Conservation (phyloP, 2,329 filamentous ascomycete genomes). For the Ascochyta viciae-villosae region DNA sequence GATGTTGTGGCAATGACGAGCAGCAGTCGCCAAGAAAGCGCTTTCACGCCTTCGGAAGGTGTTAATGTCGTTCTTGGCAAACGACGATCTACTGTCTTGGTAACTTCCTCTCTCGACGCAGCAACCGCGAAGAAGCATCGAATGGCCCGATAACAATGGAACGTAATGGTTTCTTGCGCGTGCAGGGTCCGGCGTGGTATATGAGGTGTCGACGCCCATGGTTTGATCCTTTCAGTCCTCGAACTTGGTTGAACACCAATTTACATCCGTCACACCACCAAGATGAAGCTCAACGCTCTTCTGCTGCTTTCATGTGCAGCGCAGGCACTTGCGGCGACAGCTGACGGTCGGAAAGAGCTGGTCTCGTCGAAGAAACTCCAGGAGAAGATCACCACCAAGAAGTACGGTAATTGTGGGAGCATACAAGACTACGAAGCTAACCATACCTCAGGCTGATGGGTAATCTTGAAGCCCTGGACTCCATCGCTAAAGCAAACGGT, state of each 20-base stretch:
- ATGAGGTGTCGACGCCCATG: conserved; percentile 18
- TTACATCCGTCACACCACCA: neutral
- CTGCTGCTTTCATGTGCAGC: conserved; percentile 34
- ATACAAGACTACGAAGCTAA: neutral
- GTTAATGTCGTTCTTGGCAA: conserved; percentile 37
- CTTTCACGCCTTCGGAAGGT: conserved; percentile 41
- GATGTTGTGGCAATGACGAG: conserved; percentile 10
- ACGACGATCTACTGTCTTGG: conserved; percentile 33
- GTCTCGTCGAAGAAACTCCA: conserved; percentile 52
- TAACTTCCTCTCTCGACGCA: conserved; percentile 44
- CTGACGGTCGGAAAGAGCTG: conserved; percentile 12
- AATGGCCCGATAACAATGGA: conserved; percentile 33
- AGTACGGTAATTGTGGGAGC: conserved; percentile 29
- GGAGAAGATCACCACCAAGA: conserved; percentile 49
- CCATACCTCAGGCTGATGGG: conserved; percentile 56
- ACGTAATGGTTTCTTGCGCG: conserved; percentile 22
- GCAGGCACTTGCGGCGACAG: conserved; percentile 30
- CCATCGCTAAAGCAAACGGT: conserved; percentile 62
- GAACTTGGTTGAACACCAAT: neutral
- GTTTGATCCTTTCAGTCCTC: neutral
- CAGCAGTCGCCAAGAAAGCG: conserved; percentile 26
- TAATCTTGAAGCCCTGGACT: conserved; percentile 62
- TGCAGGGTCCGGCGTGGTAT: conserved; percentile 20
- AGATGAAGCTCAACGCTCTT: conserved; percentile 38
- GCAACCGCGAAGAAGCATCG: conserved; percentile 21